A percentile compares a stretch with the other conserved stretches of the same genome.
These are phyloP conservation scores for Taiwanofungus camphoratus DNA, from an alignment of 1,284 basidiomycete species.

Conservation along the genomic window DNA sequence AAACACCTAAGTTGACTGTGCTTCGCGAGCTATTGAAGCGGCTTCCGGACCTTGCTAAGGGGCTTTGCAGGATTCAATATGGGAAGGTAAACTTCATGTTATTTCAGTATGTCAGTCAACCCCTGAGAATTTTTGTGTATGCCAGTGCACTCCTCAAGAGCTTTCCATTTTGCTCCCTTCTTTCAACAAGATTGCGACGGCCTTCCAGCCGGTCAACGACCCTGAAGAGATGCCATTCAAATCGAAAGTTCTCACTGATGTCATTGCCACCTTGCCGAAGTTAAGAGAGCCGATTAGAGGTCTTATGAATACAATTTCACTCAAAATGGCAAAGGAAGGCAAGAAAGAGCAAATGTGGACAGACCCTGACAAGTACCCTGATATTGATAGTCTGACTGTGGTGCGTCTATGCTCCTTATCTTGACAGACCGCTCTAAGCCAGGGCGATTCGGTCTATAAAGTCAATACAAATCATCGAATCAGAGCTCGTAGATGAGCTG, in stretches of 20 bases:
- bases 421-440: background rate
- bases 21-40: constrained; percentile 68
- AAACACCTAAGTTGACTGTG: constrained; percentile 51
- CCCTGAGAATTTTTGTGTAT: background rate
- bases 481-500: constrained; percentile 75
- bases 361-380: constrained; percentile 67
- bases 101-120: background rate
- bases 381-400: constrained; percentile 48
- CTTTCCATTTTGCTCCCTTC: constrained; percentile 73
- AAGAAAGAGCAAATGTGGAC: constrained; percentile 73
- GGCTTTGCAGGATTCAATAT: constrained; percentile 86
- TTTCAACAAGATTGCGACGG: constrained; percentile 66
- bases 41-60: constrained; percentile 86
- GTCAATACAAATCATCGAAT: constrained; percentile 59
- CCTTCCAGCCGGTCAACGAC: constrained; percentile 49
- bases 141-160: constrained; percentile 80
- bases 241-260: constrained; percentile 65
- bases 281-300: constrained; percentile 51
- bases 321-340: constrained; percentile 65
- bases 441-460: constrained; percentile 20
- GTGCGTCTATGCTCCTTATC: constrained; percentile 30
- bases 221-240: constrained; percentile 50
- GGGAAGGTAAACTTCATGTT: constrained; percentile 80
- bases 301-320: constrained; percentile 56
- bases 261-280: constrained; percentile 64